A percentile compares a stretch with the other conserved stretches of the same genome.
phyloP scores from a whole-genome alignment of 306 rosid species.

The Acacia melanoxylon region DNA sequence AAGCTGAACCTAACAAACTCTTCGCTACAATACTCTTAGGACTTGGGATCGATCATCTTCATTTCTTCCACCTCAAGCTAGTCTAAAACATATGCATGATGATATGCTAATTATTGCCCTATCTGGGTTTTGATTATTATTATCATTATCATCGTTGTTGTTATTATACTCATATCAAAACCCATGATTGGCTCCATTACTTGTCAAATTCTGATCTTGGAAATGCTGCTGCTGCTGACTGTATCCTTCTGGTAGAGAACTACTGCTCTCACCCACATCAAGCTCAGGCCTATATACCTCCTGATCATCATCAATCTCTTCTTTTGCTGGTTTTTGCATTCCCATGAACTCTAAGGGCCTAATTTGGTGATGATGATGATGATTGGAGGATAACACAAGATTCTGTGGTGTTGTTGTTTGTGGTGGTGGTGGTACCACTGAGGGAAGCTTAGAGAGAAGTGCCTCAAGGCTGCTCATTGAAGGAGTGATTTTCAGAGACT shows the following conservation, averaged over 20 bases:
- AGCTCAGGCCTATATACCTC: constrained; percentile 58
- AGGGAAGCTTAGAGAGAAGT: constrained; percentile 67
- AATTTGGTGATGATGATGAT: constrained; percentile 18
- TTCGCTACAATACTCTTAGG: constrained; percentile 20
- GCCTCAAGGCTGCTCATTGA: constrained; percentile 83
- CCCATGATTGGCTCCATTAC: constrained; percentile 39
- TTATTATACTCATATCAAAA: constrained; percentile 27
- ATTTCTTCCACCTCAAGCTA: constrained; percentile 5
- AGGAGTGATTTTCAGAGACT: constrained; percentile 58
- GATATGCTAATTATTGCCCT: not conserved
- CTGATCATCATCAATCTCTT: constrained; percentile 52
- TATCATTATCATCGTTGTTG: not conserved
- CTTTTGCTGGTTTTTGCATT: constrained; percentile 62
- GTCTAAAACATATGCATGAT: constrained; percentile 6
- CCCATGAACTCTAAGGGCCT: constrained; percentile 55
- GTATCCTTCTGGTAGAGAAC: constrained; percentile 45
- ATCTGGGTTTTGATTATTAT: not conserved
- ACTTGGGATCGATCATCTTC: not conserved
- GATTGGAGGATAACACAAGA: constrained; percentile 8
- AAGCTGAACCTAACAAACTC: not conserved
- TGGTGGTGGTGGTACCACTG: constrained; percentile 50
- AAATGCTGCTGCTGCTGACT: constrained; percentile 40
- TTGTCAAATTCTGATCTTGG: constrained; percentile 45
- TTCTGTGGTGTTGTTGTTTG: constrained; percentile 18
- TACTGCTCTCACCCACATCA: constrained; percentile 66